These are phyloP conservation scores for Eucommia ulmoides DNA, from an alignment of 257 asterid genomes.

Conservation along the genomic window DNA sequence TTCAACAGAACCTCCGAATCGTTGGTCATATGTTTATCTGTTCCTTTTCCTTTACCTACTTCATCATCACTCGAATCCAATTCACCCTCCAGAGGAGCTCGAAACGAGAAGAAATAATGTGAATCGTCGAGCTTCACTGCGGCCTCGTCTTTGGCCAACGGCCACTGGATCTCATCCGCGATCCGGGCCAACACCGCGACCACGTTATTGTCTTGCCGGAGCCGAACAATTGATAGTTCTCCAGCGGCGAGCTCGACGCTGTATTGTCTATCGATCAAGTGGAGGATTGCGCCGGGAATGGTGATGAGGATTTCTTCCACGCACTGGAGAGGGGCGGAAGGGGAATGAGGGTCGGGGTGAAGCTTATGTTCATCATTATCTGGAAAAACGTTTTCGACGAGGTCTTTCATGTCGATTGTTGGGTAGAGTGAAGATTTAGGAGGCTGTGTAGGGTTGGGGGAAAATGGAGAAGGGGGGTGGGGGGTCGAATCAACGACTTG, in stretches of 20 bases:
- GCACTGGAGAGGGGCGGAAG: slow-evolving; percentile 59
- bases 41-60: neutral
- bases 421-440: slow-evolving; percentile 42
- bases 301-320: slow-evolving; percentile 37
- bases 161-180: neutral
- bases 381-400: slow-evolving; percentile 35
- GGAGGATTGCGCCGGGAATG: slow-evolving; percentile 67
- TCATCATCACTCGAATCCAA: neutral
- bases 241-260: slow-evolving; percentile 95
- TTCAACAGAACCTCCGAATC: slow-evolving; percentile 28
- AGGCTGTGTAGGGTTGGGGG: slow-evolving; percentile 7
- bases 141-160: neutral
- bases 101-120: neutral
- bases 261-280: slow-evolving; percentile 70
- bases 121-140: neutral
- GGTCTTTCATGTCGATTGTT: slow-evolving; percentile 32
- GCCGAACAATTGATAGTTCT: slow-evolving; percentile 10
- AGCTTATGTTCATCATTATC: slow-evolving; percentile 12
- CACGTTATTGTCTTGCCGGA: neutral
- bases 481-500: slow-evolving; percentile 23
- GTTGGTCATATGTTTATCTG: too few relatives aligned
- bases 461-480: slow-evolving; percentile 19
- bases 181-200: neutral
- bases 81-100: neutral
- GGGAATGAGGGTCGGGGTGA: slow-evolving; percentile 10